Conservation (phyloP, 129 eudicot species). For the Erigeron canadensis region DNA sequence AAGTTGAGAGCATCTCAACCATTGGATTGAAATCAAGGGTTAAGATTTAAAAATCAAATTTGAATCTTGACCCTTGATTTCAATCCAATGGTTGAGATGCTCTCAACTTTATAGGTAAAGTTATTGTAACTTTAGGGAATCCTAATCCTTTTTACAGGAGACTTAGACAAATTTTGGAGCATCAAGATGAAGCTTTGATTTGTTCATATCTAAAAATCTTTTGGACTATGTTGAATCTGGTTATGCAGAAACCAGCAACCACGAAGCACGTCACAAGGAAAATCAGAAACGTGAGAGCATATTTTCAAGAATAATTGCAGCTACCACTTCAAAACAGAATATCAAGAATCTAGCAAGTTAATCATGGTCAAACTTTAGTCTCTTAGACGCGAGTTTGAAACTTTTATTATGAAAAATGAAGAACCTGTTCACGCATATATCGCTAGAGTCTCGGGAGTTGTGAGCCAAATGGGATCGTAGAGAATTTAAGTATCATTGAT, state of each 20-base stretch:
- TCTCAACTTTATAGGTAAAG: no score
- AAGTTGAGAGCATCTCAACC: no score
- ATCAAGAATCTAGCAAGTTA: background rate
- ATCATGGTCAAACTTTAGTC: no score
- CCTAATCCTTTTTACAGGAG: no score
- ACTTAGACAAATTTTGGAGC: constrained; percentile 9
- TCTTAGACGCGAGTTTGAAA: background rate
- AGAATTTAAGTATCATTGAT: no score
- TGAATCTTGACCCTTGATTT: no score
- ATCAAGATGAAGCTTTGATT: constrained; percentile 14
- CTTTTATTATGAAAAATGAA: background rate
- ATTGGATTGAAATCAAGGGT: no score
- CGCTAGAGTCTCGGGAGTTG: no score
- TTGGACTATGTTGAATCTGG: constrained; percentile 1
- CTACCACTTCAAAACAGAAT: background rate
- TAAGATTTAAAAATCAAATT: no score
- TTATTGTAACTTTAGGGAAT: no score
- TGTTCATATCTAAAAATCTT: background rate
- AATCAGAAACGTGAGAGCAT: constrained; percentile 2
- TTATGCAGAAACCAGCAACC: background rate
- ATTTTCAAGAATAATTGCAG: constrained; percentile 13
- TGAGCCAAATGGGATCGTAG: no score
- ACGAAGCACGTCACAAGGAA: background rate
- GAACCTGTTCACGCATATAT: background rate
- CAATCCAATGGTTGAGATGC: no score